These are phyloP conservation scores for Malus domestica DNA, from an alignment of 306 rosid species.

Conservation along the genomic window DNA sequence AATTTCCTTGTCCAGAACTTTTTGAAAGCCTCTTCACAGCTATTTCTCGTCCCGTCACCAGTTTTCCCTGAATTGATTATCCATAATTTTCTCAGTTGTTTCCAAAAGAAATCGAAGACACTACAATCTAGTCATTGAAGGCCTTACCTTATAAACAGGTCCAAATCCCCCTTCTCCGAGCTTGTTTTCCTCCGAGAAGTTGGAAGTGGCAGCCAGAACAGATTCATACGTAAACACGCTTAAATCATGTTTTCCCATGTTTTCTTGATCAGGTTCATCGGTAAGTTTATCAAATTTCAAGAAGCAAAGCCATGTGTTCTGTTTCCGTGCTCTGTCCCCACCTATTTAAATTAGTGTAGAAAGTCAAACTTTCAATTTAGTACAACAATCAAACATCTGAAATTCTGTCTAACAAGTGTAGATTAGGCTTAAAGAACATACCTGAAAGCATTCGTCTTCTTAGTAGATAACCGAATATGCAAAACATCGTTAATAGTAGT, in stretches of 20 bases:
- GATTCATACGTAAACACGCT: background rate
- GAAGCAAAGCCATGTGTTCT: background rate
- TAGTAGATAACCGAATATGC: background rate
- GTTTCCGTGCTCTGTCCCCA: background rate
- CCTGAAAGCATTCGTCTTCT: constrained; percentile 4
- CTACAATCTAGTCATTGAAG: background rate
- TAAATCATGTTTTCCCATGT: constrained; percentile 1
- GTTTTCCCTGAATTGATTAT: constrained; percentile 14
- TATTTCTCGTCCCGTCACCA: constrained; percentile 4
- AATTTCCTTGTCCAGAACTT: background rate
- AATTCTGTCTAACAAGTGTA: background rate
- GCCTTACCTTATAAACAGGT: constrained; percentile 1
- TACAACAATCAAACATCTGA: background rate
- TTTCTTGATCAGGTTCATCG: background rate
- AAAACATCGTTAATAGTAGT: background rate
- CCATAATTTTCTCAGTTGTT: background rate
- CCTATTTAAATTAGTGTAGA: background rate
- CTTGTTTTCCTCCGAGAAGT: background rate
- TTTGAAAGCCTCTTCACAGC: constrained; percentile 36
- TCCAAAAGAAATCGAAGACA: background rate
- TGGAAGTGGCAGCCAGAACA: background rate
- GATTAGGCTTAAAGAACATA: background rate
- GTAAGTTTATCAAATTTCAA: background rate
- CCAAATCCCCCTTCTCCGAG: constrained; percentile 2
- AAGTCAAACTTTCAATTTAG: too few relatives aligned